phyloP scores from a whole-genome alignment of 1,284 basidiomycete species.

The Anthracocystis panici-leucophaei region DNA sequence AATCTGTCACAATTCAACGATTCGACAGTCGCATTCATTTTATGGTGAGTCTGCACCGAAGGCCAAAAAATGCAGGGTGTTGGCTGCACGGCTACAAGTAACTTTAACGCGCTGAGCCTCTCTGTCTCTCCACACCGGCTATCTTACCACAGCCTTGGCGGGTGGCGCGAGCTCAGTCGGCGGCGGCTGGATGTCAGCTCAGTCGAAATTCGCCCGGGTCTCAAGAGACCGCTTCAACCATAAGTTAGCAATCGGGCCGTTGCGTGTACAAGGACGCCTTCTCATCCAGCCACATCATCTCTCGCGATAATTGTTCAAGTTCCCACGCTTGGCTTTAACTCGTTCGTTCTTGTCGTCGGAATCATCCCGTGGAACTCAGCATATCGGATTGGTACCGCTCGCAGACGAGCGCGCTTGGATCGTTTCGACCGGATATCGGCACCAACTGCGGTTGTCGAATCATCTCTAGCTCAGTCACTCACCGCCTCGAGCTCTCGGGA shows the following conservation, averaged over 20 bases:
- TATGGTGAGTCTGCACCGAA: not conserved
- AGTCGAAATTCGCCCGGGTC: conserved; percentile 6
- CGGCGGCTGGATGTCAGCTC: not conserved
- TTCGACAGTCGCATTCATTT: not conserved
- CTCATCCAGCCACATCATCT: too few species aligned
- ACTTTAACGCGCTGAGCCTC: not conserved
- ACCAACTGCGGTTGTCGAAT: not conserved
- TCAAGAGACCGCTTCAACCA: too few species aligned
- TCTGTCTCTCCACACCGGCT: not conserved
- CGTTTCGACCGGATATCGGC: not conserved
- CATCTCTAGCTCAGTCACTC: not conserved
- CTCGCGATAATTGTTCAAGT: not conserved
- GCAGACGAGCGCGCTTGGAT: too few species aligned
- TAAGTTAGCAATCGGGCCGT: too few species aligned
- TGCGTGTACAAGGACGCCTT: too few species aligned
- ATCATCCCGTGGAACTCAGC: too few species aligned
- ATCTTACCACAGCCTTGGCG: not conserved
- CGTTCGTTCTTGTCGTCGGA: too few species aligned
- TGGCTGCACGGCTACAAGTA: not conserved
- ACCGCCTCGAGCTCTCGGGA: not conserved
- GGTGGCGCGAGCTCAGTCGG: conserved; percentile 3
- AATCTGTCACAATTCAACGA: too few species aligned
- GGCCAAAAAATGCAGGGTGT: conserved; percentile 13
- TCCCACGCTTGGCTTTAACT: conserved; percentile 1
- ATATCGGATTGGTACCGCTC: too few species aligned